Evolutionary conservation across 371 early-diverging fungal species (phyloP).

Genomic region (Circinella minor): DNA sequence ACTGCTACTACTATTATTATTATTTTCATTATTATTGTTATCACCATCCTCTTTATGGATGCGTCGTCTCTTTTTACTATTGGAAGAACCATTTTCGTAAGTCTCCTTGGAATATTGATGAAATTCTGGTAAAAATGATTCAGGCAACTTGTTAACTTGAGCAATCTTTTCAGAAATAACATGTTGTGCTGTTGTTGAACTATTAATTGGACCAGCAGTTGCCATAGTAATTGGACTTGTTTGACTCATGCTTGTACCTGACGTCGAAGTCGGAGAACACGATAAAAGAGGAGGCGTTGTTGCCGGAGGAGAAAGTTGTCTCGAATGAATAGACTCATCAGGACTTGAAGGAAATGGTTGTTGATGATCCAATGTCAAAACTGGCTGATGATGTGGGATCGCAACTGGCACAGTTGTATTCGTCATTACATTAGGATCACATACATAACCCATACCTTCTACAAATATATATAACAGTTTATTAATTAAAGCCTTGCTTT

Average conservation of each 20-base stretch:
- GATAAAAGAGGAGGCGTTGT: constrained; percentile 25
- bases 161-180: constrained; percentile 47
- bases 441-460: constrained; percentile 16
- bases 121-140: constrained; percentile 54
- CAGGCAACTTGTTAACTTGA: constrained; percentile 50
- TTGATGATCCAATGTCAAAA: constrained; percentile 16
- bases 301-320: constrained; percentile 34
- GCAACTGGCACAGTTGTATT: constrained; percentile 11
- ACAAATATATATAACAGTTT: background rate
- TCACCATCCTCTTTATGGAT: constrained; percentile 27
- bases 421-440: constrained; percentile 20
- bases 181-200: constrained; percentile 9
- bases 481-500: too few relatives aligned
- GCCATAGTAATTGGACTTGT: background rate
- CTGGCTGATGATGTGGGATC: constrained; percentile 13
- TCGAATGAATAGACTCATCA: constrained; percentile 7
- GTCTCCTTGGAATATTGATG: constrained; percentile 56
- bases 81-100: constrained; percentile 51
- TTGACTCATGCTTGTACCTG: background rate
- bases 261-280: constrained; percentile 20
- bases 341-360: constrained; percentile 19
- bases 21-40: constrained; percentile 11
- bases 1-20: constrained; percentile 8
- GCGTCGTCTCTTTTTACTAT: constrained; percentile 39
- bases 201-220: background rate